Evolutionary conservation across 176 grass and related monocot species (phyloP).

Genomic region (Juncus inflexus): DNA sequence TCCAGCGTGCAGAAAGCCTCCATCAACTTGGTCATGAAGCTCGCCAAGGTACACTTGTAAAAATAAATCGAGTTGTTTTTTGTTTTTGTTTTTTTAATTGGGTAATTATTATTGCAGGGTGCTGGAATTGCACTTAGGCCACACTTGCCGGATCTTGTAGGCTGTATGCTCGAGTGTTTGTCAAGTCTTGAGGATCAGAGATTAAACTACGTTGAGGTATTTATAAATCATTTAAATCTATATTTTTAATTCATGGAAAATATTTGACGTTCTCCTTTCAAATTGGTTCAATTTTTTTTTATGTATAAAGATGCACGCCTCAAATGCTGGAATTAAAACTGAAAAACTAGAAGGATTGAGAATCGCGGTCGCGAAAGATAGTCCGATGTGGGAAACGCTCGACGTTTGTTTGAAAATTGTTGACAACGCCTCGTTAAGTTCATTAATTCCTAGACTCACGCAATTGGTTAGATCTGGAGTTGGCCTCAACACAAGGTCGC

Average conservation of each 20-base stretch:
- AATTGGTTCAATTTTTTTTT: slow-evolving; percentile 28
- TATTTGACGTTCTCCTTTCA: slow-evolving; percentile 18
- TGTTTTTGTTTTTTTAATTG: background rate
- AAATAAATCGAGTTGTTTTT: background rate
- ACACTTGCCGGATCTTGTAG: slow-evolving; percentile 81
- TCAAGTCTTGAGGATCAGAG: slow-evolving; percentile 97
- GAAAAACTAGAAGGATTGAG: slow-evolving; percentile 87
- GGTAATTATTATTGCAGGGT: slow-evolving; percentile 41
- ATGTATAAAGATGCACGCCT: slow-evolving; percentile 83
- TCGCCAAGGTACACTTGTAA: slow-evolving; percentile 59
- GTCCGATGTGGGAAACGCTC: slow-evolving; percentile 99
- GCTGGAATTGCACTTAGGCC: slow-evolving; percentile 63
- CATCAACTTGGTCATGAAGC: slow-evolving; percentile 90
- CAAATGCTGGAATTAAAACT: slow-evolving; percentile 78
- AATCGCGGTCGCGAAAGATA: slow-evolving; percentile 95
- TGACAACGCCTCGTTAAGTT: slow-evolving; percentile 66
- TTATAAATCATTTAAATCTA: background rate
- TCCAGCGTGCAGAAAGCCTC: slow-evolving; percentile 84
- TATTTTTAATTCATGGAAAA: background rate
- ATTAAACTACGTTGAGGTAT: slow-evolving; percentile 98
- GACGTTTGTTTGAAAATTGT: slow-evolving; percentile 89
- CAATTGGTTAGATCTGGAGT: slow-evolving; percentile 90
- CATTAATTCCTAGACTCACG: slow-evolving; percentile 79
- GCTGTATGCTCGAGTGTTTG: slow-evolving; percentile 95
- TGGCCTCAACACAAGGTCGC: slow-evolving; percentile 92